Base-by-base conservation (phyloP, 2,329 filamentous ascomycete genomes). In the Colletotrichum tropicale region DNA sequence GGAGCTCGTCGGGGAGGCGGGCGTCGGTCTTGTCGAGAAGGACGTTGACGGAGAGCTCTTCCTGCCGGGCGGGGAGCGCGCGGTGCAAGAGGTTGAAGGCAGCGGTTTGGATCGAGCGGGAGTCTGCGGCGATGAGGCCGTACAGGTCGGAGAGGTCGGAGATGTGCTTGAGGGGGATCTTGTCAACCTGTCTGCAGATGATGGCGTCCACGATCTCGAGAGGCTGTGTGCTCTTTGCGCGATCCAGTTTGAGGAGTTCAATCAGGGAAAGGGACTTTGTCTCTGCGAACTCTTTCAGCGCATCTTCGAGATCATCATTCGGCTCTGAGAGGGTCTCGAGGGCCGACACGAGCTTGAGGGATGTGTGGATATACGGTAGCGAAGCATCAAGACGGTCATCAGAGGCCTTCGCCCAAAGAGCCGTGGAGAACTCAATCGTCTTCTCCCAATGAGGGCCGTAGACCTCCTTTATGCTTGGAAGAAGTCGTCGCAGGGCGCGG, bases 361-460 rank as follows among this genome's bases (percentile, higher is more conserved):
- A 95, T 7, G 94, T 89, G 80, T 96, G 90, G 0, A 96, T 86
- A 30, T 93, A 89, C 1, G 94, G 91, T 2, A 95, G 80, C 7
- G 88, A 86, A 15, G 87, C 82, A 18, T 91, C 87, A 0, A 86
- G 77, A 2, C 83, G 76, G 8, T 88, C 86, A 3, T 84, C 83
- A 13, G 82, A 82, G 1, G 86, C 87, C 5, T 87, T 86, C 5
- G 86, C 85, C 92, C 93, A 94, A 1, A 92, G 84, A 9, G 85
- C 84, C 13, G 89, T 85, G 75, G 93, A 90, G 66, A 92, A 90
- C 38, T 90, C 87, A 21, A 95, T 84, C 0, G 89, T 84, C 64
- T 90, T 90, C 66, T 93, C 90, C 97, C 97, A 99, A 81, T 98
- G 95, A 0, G 94, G 91, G 1, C 96, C 97, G 80, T 98, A 98